Evolutionary conservation across 1,284 basidiomycete species (phyloP).

Genomic region (Mycena citricolor): DNA sequence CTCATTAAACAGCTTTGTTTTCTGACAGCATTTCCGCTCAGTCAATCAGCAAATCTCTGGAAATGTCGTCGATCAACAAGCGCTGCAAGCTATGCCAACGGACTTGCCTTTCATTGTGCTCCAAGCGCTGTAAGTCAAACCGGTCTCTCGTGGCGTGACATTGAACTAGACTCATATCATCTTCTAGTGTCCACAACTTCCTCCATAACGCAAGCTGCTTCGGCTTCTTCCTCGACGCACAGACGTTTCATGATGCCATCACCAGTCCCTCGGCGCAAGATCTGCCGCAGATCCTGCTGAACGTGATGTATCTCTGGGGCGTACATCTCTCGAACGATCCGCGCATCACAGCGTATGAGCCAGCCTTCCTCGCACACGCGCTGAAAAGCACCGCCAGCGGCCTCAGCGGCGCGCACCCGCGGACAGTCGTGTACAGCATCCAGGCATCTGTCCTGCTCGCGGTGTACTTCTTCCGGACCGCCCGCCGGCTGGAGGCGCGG

Average conservation of each 20-base stretch:
- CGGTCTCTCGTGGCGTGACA: not conserved
- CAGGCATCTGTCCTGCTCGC: constrained; percentile 34
- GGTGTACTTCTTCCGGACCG: constrained; percentile 45
- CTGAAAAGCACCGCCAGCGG: constrained; percentile 31
- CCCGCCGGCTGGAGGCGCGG: constrained; percentile 38
- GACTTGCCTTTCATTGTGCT: constrained; percentile 18
- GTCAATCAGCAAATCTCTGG: constrained; percentile 1
- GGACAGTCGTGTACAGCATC: constrained; percentile 26
- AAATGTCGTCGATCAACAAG: not conserved
- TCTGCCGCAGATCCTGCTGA: constrained; percentile 15
- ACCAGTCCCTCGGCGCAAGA: not conserved
- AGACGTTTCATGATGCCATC: constrained; percentile 14
- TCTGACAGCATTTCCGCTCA: not conserved
- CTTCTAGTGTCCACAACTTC: constrained; percentile 18
- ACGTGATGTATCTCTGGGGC: constrained; percentile 22
- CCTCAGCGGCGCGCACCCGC: constrained; percentile 39
- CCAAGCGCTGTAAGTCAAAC: constrained; percentile 11
- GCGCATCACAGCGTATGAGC: constrained; percentile 14
- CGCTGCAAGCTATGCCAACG: constrained; percentile 8
- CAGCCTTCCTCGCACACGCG: constrained; percentile 17
- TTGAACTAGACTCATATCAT: not conserved
- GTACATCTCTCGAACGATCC: constrained; percentile 13
- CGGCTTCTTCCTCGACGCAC: constrained; percentile 20
- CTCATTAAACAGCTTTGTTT: not conserved
- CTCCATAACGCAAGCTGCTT: constrained; percentile 15